phyloP scores from a whole-genome alignment of 352 stramenopile species.

The Phytophthora pisi region DNA sequence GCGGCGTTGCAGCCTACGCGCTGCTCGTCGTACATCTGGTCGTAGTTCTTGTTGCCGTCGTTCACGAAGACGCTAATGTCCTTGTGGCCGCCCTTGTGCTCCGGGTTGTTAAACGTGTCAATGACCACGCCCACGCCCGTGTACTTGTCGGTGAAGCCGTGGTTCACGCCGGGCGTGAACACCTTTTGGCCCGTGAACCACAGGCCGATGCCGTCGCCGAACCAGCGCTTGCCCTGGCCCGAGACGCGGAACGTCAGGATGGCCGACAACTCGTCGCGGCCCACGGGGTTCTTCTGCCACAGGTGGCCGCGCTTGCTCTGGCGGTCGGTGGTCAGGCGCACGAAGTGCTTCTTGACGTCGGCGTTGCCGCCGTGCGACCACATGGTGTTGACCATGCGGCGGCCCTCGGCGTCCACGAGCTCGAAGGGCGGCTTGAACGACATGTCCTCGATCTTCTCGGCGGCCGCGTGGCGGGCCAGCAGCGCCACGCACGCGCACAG shows the following conservation, averaged over 20 bases:
- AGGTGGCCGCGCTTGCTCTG: slow-evolving; percentile 87
- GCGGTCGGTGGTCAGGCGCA: slow-evolving; percentile 87
- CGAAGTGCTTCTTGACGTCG: slow-evolving; percentile 87
- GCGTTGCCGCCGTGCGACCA: slow-evolving; percentile 76
- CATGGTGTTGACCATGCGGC: slow-evolving; percentile 75
- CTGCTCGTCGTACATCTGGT: slow-evolving; percentile 70
- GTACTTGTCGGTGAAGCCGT: slow-evolving; percentile 82
- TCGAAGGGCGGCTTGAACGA: slow-evolving; percentile 86
- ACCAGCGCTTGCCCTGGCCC: slow-evolving; percentile 82
- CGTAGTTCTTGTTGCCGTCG: slow-evolving; percentile 73
- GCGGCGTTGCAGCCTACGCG: slow-evolving; percentile 76
- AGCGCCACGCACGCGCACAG: slow-evolving; percentile 34
- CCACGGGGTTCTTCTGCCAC: slow-evolving; percentile 68
- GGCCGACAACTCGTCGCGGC: slow-evolving; percentile 58
- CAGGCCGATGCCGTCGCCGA: slow-evolving; percentile 83
- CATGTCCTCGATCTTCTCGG: slow-evolving; percentile 59
- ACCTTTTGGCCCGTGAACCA: slow-evolving; percentile 76
- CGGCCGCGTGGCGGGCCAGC: slow-evolving; percentile 11
- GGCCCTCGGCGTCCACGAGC: slow-evolving; percentile 59
- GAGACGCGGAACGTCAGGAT: slow-evolving; percentile 87
- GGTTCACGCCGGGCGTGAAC: slow-evolving; percentile 67
- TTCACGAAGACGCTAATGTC: slow-evolving; percentile 86
- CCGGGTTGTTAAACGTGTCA: slow-evolving; percentile 86
- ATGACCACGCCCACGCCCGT: slow-evolving; percentile 79
- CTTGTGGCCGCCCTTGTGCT: slow-evolving; percentile 86